Evolutionary conservation across 179 eudicot genomes (phyloP).

Genomic region (Silene coronaria): DNA sequence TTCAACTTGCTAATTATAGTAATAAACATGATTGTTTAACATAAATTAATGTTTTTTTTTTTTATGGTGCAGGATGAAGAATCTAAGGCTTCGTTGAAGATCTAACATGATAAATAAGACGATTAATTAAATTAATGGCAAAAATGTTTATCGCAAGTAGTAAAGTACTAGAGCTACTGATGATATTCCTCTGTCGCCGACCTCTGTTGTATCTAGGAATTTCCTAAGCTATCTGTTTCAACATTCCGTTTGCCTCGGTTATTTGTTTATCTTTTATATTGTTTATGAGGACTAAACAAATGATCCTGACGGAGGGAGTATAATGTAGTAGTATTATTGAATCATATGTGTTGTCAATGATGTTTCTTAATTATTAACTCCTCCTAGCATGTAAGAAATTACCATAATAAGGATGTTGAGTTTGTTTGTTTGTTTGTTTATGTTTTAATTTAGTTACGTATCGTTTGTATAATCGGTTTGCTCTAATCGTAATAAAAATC

Average conservation of each 20-base stretch:
- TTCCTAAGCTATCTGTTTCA: conserved; percentile 16
- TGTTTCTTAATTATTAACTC: neutral
- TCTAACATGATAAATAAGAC: conserved; percentile 24
- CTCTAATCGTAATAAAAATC: neutral
- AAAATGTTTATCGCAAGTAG: neutral
- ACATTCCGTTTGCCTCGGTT: neutral
- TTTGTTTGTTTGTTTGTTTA: neutral
- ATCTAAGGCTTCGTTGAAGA: conserved; percentile 28
- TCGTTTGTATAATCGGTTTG: too few species aligned
- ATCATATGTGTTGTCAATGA: conserved; percentile 6
- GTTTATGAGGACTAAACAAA: too few species aligned
- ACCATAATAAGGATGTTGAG: neutral
- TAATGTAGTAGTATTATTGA: conserved; percentile 18
- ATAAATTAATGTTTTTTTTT: conserved; percentile 20
- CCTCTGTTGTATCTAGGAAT: conserved; percentile 9
- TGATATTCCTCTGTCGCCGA: conserved; percentile 7
- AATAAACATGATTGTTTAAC: conserved; percentile 19
- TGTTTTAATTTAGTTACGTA: conserved; percentile 1
- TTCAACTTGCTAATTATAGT: conserved; percentile 18
- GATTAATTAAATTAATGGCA: conserved; percentile 11
- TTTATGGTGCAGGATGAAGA: conserved; percentile 32
- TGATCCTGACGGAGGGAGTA: too few species aligned
- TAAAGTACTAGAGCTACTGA: conserved; percentile 15
- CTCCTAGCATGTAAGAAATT: conserved; percentile 4
- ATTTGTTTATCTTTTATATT: too few species aligned